Evolutionary conservation across 352 stramenopile species (phyloP), one percentile per base, ranked within the genome.

Genomic region (Sclerospora graminicola): DNA sequence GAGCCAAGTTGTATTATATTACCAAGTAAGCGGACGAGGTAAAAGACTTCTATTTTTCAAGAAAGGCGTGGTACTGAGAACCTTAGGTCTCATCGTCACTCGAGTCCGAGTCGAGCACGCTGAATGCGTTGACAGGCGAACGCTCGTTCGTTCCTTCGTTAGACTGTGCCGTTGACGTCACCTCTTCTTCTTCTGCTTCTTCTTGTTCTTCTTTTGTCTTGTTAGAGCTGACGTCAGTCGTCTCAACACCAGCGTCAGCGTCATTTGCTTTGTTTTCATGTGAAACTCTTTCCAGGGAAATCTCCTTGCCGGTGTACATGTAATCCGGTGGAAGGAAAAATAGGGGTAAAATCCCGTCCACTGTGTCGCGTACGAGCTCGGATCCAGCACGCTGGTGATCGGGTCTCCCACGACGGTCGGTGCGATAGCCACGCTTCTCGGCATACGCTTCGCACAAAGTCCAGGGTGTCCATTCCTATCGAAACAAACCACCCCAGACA

Each of bases 371-470:
- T 28, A 90, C 70, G n/a, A 90, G 52, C 51, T 90, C 79, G 11
- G 76, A 67, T 39, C 79, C 80, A 34, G 80, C 80, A 28, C 80
- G 80, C 40, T 91, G 80, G 47, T 88, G 77, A 41, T 91, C 80
- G 2, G 77, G 80, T 21, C 80, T 78, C 21, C 80, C 80, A 23
- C 74, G 74, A 16, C 76, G 76, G 21, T 88, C 80, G 2, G 80
- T 87, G 20, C 78, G 77, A 41, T 89, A 92, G 0, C 81, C 75
- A 16, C 80, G 74, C 57, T 89, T 87, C 40, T 84, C 73, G 9
- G 81, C 81, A 44, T 92, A 92, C 10, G 81, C 77, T 61, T 92
- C 81, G 16, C 75, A 84, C 31, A 92, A 48, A 10, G 71, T 88
- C 73, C 76, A 92, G 6, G 81, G 73, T 6, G 77, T 85, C 81